A percentile compares a stretch with the other conserved stretches of the same genome.
Conservation (phyloP, 2,329 filamentous ascomycete genomes). For the Aspergillus glaucus region DNA sequence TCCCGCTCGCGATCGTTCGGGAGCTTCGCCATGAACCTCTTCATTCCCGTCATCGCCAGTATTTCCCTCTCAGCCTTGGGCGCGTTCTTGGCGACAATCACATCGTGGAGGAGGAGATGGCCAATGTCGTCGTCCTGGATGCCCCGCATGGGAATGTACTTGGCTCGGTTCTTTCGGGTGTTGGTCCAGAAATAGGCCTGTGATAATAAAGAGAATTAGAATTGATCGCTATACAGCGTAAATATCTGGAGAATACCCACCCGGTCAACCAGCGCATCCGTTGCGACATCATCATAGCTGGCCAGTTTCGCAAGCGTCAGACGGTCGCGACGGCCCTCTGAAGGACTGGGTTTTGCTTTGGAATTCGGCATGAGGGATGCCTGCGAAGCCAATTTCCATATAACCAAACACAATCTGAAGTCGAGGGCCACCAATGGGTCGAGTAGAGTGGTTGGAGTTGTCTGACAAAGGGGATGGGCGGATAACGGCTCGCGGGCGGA, state of each 20-base stretch:
- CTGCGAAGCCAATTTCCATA: constrained; percentile 7
- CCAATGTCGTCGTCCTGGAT: constrained; percentile 61
- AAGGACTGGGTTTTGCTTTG: constrained; percentile 24
- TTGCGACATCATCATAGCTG: constrained; percentile 91
- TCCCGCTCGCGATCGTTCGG: constrained; percentile 73
- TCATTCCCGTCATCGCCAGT: constrained; percentile 65
- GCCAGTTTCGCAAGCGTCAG: constrained; percentile 83
- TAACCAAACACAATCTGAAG: constrained; percentile 1
- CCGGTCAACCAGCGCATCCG: constrained; percentile 90
- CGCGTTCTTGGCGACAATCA: constrained; percentile 69
- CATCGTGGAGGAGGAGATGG: constrained; percentile 54
- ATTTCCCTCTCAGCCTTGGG: constrained; percentile 65
- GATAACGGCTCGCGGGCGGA: background rate
- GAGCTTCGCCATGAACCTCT: constrained; percentile 62
- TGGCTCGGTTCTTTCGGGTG: constrained; percentile 86
- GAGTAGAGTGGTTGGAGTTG: background rate
- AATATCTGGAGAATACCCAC: constrained; percentile 50
- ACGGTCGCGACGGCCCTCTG: constrained; percentile 51
- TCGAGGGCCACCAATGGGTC: constrained; percentile 2
- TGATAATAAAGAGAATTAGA: constrained; percentile 13
- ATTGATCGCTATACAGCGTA: background rate
- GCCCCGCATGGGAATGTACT: constrained; percentile 77
- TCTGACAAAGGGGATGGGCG: constrained; percentile 10
- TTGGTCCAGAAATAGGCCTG: constrained; percentile 95
- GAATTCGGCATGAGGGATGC: constrained; percentile 31